phyloP scores from a whole-genome alignment of 805 yeast genomes.

The Hanseniaspora mollemarum region DNA sequence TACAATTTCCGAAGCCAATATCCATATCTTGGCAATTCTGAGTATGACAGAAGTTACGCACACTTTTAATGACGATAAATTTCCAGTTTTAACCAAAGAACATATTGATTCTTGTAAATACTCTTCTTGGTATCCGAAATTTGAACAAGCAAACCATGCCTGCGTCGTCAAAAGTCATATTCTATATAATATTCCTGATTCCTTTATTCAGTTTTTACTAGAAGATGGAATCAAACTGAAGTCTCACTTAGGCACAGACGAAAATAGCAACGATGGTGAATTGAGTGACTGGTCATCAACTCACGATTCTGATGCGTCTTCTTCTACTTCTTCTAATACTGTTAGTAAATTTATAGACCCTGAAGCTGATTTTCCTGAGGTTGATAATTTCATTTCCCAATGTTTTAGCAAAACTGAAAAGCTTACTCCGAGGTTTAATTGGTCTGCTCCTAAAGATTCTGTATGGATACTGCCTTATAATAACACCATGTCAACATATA shows the following conservation, averaged over 20 bases:
- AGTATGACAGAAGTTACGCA: background rate
- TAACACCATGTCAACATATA: slow-evolving; percentile 60
- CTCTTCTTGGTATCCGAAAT: slow-evolving; percentile 49
- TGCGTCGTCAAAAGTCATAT: slow-evolving; percentile 28
- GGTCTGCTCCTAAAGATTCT: slow-evolving; percentile 96
- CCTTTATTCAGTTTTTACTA: slow-evolving; percentile 48
- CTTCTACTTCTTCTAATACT: slow-evolving; percentile 21
- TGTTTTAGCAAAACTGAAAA: slow-evolving; percentile 36
- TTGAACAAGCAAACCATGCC: slow-evolving; percentile 25
- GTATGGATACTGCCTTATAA: slow-evolving; percentile 71
- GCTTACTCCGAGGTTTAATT: slow-evolving; percentile 75
- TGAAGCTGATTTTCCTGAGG: slow-evolving; percentile 40
- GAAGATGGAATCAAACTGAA: slow-evolving; percentile 63
- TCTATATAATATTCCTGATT: slow-evolving; percentile 46
- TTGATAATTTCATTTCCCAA: slow-evolving; percentile 43
- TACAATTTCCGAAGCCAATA: too few species aligned
- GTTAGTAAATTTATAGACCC: slow-evolving; percentile 32
- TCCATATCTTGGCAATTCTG: too few species aligned
- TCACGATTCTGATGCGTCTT: slow-evolving; percentile 16
- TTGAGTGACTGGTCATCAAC: slow-evolving; percentile 66
- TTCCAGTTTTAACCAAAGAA: slow-evolving; percentile 26
- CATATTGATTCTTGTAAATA: slow-evolving; percentile 44
- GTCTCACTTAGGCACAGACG: slow-evolving; percentile 28
- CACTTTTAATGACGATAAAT: slow-evolving; percentile 8
- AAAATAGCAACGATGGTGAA: slow-evolving; percentile 36